These are phyloP conservation scores for Oropetium thomaeum DNA, from an alignment of 176 grass and related monocot species.

Conservation along the genomic window DNA sequence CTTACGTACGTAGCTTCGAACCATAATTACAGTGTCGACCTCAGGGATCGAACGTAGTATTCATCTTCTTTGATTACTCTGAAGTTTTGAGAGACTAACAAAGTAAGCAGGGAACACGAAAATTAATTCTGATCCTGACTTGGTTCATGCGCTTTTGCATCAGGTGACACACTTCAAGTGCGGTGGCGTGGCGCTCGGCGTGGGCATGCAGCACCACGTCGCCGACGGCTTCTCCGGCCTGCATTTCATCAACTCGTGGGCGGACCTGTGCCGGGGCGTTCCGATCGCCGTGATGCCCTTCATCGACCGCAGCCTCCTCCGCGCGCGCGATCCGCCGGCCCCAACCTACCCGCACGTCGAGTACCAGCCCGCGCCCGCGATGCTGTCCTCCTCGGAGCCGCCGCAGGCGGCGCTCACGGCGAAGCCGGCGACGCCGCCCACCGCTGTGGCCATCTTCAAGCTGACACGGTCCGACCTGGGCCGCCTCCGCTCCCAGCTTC, in stretches of 20 bases:
- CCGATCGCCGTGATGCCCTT: slow-evolving; percentile 57
- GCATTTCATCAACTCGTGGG: slow-evolving; percentile 95
- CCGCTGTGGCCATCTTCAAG: slow-evolving; percentile 78
- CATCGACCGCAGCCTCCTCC: slow-evolving; percentile 79
- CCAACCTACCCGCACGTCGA: slow-evolving; percentile 70
- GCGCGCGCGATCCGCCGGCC: slow-evolving; percentile 56
- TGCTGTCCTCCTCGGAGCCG: slow-evolving; percentile 45
- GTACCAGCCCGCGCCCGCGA: slow-evolving; percentile 77
- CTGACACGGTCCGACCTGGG: slow-evolving; percentile 42
- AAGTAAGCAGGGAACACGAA: too few relatives aligned
- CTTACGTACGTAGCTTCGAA: neutral
- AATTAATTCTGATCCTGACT: neutral
- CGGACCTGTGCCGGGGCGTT: slow-evolving; percentile 69
- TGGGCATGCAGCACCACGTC: slow-evolving; percentile 94
- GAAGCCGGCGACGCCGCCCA: slow-evolving; percentile 36
- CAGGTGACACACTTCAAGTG: slow-evolving; percentile 96
- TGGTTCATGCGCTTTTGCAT: slow-evolving; percentile 6
- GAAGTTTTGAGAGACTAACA: neutral
- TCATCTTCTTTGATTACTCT: too few relatives aligned
- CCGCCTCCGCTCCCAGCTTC: slow-evolving; percentile 42
- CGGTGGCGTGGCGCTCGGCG: slow-evolving; percentile 73
- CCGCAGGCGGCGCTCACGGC: slow-evolving; percentile 15
- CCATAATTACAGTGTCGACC: neutral
- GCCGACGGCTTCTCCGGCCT: slow-evolving; percentile 87
- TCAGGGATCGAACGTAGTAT: too few relatives aligned